Conservation (phyloP, 371 early-diverging fungal species). For the Mucor saturninus region DNA sequence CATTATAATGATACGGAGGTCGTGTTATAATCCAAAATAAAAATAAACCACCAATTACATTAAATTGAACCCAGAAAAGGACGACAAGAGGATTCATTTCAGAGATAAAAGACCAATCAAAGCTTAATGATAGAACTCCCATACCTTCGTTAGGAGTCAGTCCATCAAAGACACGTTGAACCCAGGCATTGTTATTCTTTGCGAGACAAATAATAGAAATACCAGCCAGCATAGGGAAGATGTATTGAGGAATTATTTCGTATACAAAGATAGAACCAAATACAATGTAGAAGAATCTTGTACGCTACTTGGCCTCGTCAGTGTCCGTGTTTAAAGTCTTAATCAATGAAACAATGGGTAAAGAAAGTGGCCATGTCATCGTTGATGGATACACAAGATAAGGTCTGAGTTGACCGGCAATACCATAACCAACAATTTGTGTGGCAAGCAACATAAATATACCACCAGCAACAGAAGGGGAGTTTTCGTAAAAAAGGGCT, state of each 20-base stretch:
- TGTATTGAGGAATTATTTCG: conserved; percentile 55
- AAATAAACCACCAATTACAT: conserved; percentile 41
- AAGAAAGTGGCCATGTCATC: conserved; percentile 88
- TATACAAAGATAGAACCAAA: conserved; percentile 45
- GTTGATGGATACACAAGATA: conserved; percentile 52
- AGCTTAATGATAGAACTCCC: conserved; percentile 52
- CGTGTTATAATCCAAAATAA: conserved; percentile 45
- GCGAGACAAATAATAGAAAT: conserved; percentile 57
- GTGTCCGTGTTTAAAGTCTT: conserved; percentile 68
- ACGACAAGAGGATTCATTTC: conserved; percentile 67
- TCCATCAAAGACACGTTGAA: conserved; percentile 55
- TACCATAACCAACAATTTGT: conserved; percentile 83
- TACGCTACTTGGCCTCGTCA: conserved; percentile 64
- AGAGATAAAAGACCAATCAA: conserved; percentile 56
- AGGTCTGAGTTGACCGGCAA: conserved; percentile 75
- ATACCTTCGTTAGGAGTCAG: conserved; percentile 51
- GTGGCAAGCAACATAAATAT: conserved; percentile 64
- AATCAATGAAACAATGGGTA: conserved; percentile 78
- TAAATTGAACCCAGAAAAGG: conserved; percentile 64
- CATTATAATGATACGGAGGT: conserved; percentile 40
- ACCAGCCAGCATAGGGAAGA: conserved; percentile 51
- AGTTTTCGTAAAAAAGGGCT: conserved; percentile 53
- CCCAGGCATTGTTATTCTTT: conserved; percentile 52
- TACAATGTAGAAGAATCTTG: conserved; percentile 57
- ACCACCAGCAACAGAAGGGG: conserved; percentile 48